Percentiles rank a stretch among this genome's conserved stretches.
phyloP scores from a whole-genome alignment of 345 rosid species.

The Eucalyptus brandiana region DNA sequence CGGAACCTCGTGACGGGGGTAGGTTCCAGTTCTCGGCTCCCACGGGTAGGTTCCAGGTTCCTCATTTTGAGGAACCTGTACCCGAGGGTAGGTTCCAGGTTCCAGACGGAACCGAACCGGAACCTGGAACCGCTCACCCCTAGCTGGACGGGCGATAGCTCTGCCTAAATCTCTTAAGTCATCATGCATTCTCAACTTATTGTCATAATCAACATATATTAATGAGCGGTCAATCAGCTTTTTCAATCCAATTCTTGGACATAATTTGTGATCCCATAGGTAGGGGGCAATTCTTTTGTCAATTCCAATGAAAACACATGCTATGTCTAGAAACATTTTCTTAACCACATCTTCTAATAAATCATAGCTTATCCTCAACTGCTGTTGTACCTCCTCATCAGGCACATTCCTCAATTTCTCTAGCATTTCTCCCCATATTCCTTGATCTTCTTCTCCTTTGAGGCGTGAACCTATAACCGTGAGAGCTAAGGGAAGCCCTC shows the following conservation, averaged over 20 bases:
- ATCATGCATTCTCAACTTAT: neutral
- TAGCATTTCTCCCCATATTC: neutral
- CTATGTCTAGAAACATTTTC: neutral
- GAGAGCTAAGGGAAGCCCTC: neutral
- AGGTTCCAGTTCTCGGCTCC: too few species aligned
- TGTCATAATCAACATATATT: too few species aligned
- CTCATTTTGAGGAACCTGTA: too few species aligned
- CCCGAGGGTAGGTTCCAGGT: too few species aligned
- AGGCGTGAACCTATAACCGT: neutral
- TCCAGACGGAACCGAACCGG: too few species aligned
- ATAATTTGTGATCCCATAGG: neutral
- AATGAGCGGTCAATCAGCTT: too few species aligned
- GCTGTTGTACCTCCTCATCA: accelerated
- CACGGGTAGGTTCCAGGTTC: too few species aligned
- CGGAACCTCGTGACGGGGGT: too few species aligned
- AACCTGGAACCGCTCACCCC: too few species aligned
- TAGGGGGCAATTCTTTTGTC: neutral
- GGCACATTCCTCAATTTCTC: neutral
- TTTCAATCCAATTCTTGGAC: neutral
- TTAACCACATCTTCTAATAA: neutral
- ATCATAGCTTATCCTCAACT: neutral
- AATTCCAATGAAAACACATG: neutral
- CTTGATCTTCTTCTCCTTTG: neutral
- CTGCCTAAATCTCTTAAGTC: neutral
- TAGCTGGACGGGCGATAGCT: neutral